Base-by-base conservation (phyloP, 1,284 basidiomycete species). In the Earliella scabrosa region DNA sequence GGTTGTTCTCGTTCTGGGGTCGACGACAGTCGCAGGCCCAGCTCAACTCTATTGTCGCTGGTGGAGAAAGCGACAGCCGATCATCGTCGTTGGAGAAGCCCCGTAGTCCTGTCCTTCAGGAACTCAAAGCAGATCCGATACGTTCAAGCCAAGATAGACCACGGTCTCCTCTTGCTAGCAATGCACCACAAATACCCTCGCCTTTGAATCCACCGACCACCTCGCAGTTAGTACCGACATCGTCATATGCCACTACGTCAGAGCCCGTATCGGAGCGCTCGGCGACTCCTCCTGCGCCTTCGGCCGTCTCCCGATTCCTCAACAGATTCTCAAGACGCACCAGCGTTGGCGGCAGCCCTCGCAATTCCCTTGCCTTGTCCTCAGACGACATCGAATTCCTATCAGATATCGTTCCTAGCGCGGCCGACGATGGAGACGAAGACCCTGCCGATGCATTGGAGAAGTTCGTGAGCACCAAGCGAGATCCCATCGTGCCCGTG, bases 331-430 rank as follows among this genome's bases (percentile, higher is more conserved):
- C 86, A 27, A 80, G 84, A 14, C 60, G 73, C 3, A 60, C 64
- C 21, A 78, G 73, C 50, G 61, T 59, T 6, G 63, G 75, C n/a
- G 61, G 75, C 3, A 73, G 71, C 47, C 69, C 78, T 8, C 76
- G 77, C 36, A 76, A 73, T 45, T 82, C 85, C 10, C 68, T 91
- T 39, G 80, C 86, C 4, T 75, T 91, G 20, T 89, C 88, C 7
- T 77, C 82, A 2, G 83, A 88, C 56, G 89, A 92, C 66, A 73
- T 92, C 23, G 87, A 90, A 62, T 90, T 88, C 63, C 76, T 92
- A n/a, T 81, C 84, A 10, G 89, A 91, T 61, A 83, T 89, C 47
- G 84, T 86, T 4, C 86, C 87, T 4, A 82, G 79, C 59, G 78
- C 77, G 9, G 71, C 67, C 47, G 81, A 85, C 58, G 69, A 66